Conservation (phyloP, 495 filamentous ascomycete genomes). For the Neurospora sp. region DNA sequence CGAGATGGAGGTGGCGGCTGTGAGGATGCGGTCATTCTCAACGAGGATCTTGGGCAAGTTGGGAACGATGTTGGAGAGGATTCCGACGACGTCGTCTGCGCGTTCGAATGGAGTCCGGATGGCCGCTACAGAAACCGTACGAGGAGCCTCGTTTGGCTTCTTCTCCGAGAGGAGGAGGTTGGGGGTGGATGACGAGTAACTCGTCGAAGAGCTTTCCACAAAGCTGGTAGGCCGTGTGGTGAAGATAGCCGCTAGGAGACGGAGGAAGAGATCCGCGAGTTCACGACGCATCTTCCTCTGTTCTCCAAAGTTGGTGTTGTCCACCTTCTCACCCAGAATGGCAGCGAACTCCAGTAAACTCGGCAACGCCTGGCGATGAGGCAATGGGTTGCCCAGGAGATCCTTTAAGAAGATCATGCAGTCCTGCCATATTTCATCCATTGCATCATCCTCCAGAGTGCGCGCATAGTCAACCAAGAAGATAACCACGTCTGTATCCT, state of each 20-base stretch:
- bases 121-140: constrained; percentile 10
- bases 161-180: constrained; percentile 17
- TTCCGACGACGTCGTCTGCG: constrained; percentile 71
- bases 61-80: constrained; percentile 68
- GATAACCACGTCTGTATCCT: constrained; percentile 70
- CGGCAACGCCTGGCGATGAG: constrained; percentile 83
- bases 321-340: constrained; percentile 83
- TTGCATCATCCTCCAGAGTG: constrained; percentile 92
- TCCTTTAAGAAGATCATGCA: constrained; percentile 87
- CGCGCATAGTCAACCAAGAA: constrained; percentile 85
- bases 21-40: constrained; percentile 72
- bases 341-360: constrained; percentile 80
- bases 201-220: constrained; percentile 22
- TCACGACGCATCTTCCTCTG: constrained; percentile 90
- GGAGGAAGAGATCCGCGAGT: constrained; percentile 76
- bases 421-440: constrained; percentile 97
- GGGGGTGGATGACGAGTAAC: constrained; percentile 16
- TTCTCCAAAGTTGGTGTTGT: constrained; percentile 96
- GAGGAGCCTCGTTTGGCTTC: constrained; percentile 4
- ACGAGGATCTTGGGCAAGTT: constrained; percentile 77
- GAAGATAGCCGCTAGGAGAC: constrained; percentile 82
- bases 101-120: constrained; percentile 24
- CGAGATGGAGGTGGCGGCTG: constrained; percentile 69
- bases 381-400: constrained; percentile 86
- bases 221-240: constrained; percentile 71